Conservation (phyloP, 768 basidiomycete species). For the Kwoniella heveanensis region DNA sequence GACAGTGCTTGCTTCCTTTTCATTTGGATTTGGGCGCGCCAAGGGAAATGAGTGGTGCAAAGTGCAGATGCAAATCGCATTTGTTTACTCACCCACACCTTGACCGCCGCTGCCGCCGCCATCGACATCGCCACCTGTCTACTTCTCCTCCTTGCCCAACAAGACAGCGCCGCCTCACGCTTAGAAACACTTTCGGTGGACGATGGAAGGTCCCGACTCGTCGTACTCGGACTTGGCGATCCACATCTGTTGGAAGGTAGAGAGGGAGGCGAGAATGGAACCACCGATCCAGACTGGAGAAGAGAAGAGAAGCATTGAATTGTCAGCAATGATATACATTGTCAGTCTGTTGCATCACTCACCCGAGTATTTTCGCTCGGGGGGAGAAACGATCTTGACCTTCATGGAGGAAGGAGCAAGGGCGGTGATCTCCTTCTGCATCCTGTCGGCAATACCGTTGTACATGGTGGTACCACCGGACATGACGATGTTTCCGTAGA, state of each 20-base stretch:
- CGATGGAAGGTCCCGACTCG: conserved; percentile 60
- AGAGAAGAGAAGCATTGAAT: conserved; percentile 60
- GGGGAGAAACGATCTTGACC: conserved; percentile 91
- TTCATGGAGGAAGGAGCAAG: conserved; percentile 88
- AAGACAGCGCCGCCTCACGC: conserved; percentile 11
- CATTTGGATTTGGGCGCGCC: not conserved
- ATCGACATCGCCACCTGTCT: not conserved
- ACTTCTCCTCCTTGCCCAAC: not conserved
- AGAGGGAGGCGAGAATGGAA: conserved; percentile 70
- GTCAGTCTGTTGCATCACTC: not conserved
- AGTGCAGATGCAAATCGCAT: not conserved
- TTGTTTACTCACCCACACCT: not conserved
- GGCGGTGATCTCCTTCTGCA: conserved; percentile 89
- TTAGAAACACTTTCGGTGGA: conserved; percentile 58
- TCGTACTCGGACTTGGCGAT: conserved; percentile 75
- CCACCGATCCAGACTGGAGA: conserved; percentile 84
- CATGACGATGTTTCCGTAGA: conserved; percentile 78
- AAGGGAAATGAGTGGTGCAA: not conserved
- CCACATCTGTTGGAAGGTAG: conserved; percentile 97
- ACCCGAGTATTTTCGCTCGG: conserved; percentile 66
- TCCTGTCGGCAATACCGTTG: conserved; percentile 92
- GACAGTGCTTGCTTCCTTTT: not conserved
- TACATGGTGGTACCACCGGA: conserved; percentile 94
- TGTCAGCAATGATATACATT: conserved; percentile 7
- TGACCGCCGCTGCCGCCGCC: not conserved